Base-by-base conservation (phyloP, 2,329 filamentous ascomycete species). In the Fusarium liriodendri region DNA sequence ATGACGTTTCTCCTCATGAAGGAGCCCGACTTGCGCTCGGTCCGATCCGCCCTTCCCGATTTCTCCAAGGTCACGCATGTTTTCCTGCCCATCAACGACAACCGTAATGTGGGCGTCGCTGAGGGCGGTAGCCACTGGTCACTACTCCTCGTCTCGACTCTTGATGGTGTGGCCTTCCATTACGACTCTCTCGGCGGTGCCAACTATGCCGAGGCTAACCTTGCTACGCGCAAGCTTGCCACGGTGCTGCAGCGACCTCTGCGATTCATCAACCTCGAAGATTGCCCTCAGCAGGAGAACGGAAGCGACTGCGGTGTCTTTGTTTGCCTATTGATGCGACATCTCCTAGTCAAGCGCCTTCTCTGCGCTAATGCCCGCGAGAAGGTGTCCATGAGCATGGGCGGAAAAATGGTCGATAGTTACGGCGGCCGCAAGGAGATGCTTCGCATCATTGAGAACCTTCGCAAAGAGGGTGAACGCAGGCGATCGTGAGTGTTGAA, bases 41-140 rank as follows among this genome's bases (percentile, higher is more conserved):
- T 91, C 40, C 87, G 88, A 73, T 88, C 91, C 71, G 95, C 93
- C 1, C 89, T 98, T 1, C 95, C 96, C 7, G 87, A 97, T 81
- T 97, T 98, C 83, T 85, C 85, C 40, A 89, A 89, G 64, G 93
- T 94, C 47, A 97, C 95, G 5, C 97, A 99, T 83, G 93, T 98
- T 77, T 99, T 99, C 85, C 90, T 99, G 4, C 97, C 97, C 22
- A 93, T 99, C 81, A 98, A 98, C 83, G 95, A 99, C 84, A 94
- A 92, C 78, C 88, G 89, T 55, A 94, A 95, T 76, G 90, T 93
- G 57, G 89, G 88, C 59, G 85, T 92, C 66, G 92, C 95, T n/a
- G 95, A 98, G 84, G 95, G 94, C 45, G 97, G 97, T 42, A 94
- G 93, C 4, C 97, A 99, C 82, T 99, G 97, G 97, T 97, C 95